Percentiles rank a stretch among this genome's conserved stretches.
Conservation (phyloP, 768 basidiomycete species). For the Daedaleopsis nitida region DNA sequence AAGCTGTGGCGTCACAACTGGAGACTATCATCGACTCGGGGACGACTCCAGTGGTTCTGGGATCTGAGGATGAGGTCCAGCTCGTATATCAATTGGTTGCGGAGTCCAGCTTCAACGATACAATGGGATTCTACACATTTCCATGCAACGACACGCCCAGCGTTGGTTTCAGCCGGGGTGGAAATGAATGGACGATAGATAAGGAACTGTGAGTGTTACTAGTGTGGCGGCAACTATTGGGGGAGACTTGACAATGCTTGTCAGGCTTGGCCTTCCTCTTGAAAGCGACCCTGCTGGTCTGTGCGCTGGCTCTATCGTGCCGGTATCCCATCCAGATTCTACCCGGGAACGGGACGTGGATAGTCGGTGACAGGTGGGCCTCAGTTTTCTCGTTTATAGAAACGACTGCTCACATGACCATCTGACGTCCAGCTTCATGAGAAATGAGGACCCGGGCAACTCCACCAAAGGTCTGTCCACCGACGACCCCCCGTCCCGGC, state of each 20-base stretch:
- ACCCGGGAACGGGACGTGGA: background rate
- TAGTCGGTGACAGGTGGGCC: background rate
- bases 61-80: background rate
- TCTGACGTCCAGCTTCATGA: background rate
- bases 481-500: background rate
- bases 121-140: slow-evolving; percentile 22
- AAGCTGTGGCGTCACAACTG: background rate
- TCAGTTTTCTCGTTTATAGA: background rate
- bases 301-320: no score
- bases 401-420: background rate
- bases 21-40: slow-evolving; percentile 25
- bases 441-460: background rate
- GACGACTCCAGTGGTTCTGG: slow-evolving; percentile 23
- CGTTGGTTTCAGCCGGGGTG: slow-evolving; percentile 10
- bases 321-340: no score
- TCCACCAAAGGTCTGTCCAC: slow-evolving; percentile 1
- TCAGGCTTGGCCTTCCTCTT: no score
- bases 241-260: no score
- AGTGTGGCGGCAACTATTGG: background rate
- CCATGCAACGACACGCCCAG: slow-evolving; percentile 3
- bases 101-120: background rate
- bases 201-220: slow-evolving; percentile 3
- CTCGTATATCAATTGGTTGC: background rate
- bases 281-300: no score
- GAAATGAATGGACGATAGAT: slow-evolving; percentile 1